Base-by-base conservation (phyloP, 75 land plant species). In the Sequoiadendron giganteum region DNA sequence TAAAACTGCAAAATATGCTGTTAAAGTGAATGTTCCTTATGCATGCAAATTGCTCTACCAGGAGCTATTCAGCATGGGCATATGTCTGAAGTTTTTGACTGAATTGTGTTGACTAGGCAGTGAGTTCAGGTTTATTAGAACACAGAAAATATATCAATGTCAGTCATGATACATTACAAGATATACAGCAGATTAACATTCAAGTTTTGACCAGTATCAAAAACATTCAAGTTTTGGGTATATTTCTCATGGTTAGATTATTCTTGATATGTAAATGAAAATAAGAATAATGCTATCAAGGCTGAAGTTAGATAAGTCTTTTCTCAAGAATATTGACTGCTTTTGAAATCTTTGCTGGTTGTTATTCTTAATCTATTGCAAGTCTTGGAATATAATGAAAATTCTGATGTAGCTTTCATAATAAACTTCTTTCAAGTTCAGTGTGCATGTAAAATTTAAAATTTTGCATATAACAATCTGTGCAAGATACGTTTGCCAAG, bases 41-140 rank as follows among this genome's bases (percentile, higher is more conserved):
- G 98, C 98, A 19, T 97, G 98, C 68, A 97, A 97, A 87, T 87
- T 97, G 36, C 92, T 97, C 40, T 90, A 90, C 61, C 98, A 96
- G 90, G 99, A 97, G 90, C 55, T 96, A 10, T 94, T 94, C 81
- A 93, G 95, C 90, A 97, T 97, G 99, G 98, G 99, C 55, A 93
- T 97, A 30, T 90, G 86, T 49, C 73, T 97, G 79, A 92, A 90
- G 80, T 93, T 97, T 81, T 90, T 91, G 14, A 94, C 96, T 1
- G 94, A 93, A 52, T 56, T 90, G 14, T 93, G 95, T 73, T 90
- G 84, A 89, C 49, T 42, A 36, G 61, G 76, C 78, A 87, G 25
- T 14, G 5, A 32, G 56, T 87, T 79, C 52, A 42, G 76, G 32
- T 32, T 73, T 32, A 73, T 73, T 19, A 34, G 32, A 30, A n/a